These are phyloP conservation scores for Penicillium sp. DNA, from an alignment of 2,329 filamentous ascomycete genomes.

Conservation along the genomic window DNA sequence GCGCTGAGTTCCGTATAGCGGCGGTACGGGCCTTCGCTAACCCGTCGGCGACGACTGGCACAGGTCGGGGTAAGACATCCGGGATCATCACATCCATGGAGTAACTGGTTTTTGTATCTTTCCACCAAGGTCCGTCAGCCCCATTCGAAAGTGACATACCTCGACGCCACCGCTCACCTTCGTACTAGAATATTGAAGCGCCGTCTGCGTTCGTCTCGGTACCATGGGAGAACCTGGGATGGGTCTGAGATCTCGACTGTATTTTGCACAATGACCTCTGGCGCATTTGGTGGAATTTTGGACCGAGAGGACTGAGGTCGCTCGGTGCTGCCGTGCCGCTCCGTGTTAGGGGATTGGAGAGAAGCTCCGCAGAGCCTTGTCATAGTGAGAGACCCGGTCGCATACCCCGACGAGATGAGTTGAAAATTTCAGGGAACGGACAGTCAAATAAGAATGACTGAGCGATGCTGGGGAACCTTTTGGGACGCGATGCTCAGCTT, in stretches of 20 bases:
- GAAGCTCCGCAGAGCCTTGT: conserved; percentile 43
- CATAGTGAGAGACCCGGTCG: conserved; percentile 30
- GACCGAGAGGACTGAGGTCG: conserved; percentile 31
- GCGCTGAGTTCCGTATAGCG: conserved; percentile 78
- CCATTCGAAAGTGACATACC: neutral
- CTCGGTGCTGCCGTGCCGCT: conserved; percentile 26
- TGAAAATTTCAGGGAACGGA: neutral
- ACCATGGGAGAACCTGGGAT: conserved; percentile 35
- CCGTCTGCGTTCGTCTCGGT: conserved; percentile 39
- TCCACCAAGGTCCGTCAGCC: conserved; percentile 3
- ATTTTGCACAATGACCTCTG: conserved; percentile 38
- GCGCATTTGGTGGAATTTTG: conserved; percentile 40
- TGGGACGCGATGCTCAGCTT: conserved; percentile 8
- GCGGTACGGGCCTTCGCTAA: conserved; percentile 65
- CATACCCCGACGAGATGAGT: conserved; percentile 24
- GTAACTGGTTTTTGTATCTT: conserved; percentile 76
- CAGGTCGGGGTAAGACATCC: conserved; percentile 72
- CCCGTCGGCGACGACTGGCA: conserved; percentile 68
- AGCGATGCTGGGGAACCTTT: neutral
- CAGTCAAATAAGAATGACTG: neutral
- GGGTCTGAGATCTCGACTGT: conserved; percentile 40
- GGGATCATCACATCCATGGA: conserved; percentile 68
- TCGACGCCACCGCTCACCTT: conserved; percentile 48
- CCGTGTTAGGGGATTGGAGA: conserved; percentile 29
- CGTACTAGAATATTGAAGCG: conserved; percentile 60